Evolutionary conservation across 768 basidiomycete species (phyloP).

Genomic region (Tulasnella sp.): DNA sequence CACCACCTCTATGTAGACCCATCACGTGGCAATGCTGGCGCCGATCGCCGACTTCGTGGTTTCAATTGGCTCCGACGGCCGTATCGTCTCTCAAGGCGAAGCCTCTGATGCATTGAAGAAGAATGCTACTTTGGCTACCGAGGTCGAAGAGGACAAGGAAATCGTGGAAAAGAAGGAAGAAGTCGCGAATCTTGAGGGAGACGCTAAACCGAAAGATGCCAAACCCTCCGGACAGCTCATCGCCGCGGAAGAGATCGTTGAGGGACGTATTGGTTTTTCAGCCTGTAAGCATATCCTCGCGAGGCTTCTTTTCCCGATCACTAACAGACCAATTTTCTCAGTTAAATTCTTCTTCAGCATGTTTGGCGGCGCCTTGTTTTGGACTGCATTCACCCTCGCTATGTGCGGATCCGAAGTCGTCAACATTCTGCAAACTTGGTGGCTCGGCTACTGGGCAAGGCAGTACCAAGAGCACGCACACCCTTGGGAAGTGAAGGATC

Average conservation of each 20-base stretch:
- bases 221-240: conserved; percentile 46
- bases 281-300: conserved; percentile 24
- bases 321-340: neutral
- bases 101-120: conserved; percentile 36
- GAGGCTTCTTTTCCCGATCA: neutral
- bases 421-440: conserved; percentile 29
- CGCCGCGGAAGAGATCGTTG: conserved; percentile 49
- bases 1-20: conserved; percentile 28
- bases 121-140: conserved; percentile 26
- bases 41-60: conserved; percentile 48
- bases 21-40: conserved; percentile 41
- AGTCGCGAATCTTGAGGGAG: conserved; percentile 23
- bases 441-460: conserved; percentile 27
- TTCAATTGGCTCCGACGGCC: conserved; percentile 43
- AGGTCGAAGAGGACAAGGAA: conserved; percentile 20
- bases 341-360: conserved; percentile 28
- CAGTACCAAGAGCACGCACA: conserved; percentile 13
- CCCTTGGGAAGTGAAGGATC: conserved; percentile 26
- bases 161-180: conserved; percentile 23
- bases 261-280: conserved; percentile 46
- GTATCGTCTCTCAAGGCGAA: conserved; percentile 37
- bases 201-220: conserved; percentile 9
- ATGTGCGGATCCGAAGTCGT: conserved; percentile 19
- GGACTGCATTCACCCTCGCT: conserved; percentile 20
- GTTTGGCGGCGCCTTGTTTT: conserved; percentile 25